Evolutionary conservation across 2,329 filamentous ascomycete genomes (phyloP).

Genomic region (Fusarium subglutinans): DNA sequence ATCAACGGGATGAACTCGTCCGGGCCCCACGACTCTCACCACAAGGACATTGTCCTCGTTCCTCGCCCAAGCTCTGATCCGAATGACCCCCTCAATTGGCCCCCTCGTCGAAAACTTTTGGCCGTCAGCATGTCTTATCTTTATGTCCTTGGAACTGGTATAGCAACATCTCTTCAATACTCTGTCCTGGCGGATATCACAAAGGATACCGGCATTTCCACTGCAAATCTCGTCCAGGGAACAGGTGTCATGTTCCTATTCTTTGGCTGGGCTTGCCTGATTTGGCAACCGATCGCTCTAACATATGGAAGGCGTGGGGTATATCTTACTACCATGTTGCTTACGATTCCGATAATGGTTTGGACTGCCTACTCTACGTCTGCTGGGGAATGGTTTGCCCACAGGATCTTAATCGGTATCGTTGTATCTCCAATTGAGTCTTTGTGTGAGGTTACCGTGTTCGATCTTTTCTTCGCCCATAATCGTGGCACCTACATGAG

Average conservation of each 20-base stretch:
- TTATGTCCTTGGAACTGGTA: not conserved
- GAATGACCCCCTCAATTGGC: constrained; percentile 1
- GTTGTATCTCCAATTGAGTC: not conserved
- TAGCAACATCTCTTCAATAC: not conserved
- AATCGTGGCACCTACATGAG: not conserved
- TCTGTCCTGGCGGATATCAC: not conserved
- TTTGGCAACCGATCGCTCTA: not conserved
- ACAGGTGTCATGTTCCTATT: not conserved
- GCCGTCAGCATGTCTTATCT: not conserved
- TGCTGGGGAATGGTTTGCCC: not conserved
- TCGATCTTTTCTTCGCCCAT: constrained; percentile 1
- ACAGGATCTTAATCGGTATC: not conserved
- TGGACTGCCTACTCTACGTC: not conserved
- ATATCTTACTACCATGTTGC: not conserved
- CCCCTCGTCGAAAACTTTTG: not conserved
- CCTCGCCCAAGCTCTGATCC: not conserved
- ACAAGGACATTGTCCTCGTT: not conserved
- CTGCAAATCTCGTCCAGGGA: not conserved
- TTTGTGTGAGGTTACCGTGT: not conserved
- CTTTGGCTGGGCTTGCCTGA: not conserved
- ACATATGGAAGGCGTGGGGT: not conserved
- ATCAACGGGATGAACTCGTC: not conserved
- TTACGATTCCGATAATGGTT: not conserved
- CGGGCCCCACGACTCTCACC: not conserved
- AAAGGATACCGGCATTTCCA: not conserved